These are phyloP conservation scores for Colletotrichum sojae DNA, from an alignment of 2,329 filamentous ascomycete species.

Conservation along the genomic window DNA sequence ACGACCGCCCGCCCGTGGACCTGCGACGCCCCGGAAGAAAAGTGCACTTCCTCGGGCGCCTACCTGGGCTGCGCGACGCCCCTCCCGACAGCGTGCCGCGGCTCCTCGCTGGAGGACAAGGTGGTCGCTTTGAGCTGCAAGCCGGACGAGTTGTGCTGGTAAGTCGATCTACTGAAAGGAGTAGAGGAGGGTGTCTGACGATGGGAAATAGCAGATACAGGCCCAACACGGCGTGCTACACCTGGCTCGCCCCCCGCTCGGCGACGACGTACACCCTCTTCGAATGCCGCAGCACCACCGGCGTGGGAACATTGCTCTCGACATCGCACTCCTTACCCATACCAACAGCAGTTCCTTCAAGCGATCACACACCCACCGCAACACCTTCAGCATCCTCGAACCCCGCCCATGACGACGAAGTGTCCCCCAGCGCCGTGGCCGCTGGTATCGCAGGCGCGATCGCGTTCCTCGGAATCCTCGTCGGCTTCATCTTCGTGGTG, in stretches of 20 bases:
- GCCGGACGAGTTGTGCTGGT: slow-evolving; percentile 23
- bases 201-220: neutral
- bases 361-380: neutral
- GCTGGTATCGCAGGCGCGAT: slow-evolving; percentile 27
- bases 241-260: neutral
- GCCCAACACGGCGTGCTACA: slow-evolving; percentile 6
- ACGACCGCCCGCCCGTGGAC: neutral
- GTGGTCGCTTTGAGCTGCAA: neutral
- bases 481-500: neutral
- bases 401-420: neutral
- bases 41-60: slow-evolving; percentile 20
- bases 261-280: slow-evolving; percentile 10
- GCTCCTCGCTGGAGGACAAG: neutral
- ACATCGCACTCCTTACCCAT: neutral
- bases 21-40: neutral
- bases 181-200: neutral
- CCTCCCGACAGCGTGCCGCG: slow-evolving; percentile 20
- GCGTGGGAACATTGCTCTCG: neutral
- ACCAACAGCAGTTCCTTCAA: neutral
- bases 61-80: slow-evolving; percentile 16
- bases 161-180: neutral
- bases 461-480: slow-evolving; percentile 15
- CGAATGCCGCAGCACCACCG: neutral
- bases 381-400: neutral
- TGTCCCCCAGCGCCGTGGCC: neutral